Evolutionary conservation across 1,139 yeast genomes (phyloP).

Genomic region (Schwanniomyces etchellsii): DNA sequence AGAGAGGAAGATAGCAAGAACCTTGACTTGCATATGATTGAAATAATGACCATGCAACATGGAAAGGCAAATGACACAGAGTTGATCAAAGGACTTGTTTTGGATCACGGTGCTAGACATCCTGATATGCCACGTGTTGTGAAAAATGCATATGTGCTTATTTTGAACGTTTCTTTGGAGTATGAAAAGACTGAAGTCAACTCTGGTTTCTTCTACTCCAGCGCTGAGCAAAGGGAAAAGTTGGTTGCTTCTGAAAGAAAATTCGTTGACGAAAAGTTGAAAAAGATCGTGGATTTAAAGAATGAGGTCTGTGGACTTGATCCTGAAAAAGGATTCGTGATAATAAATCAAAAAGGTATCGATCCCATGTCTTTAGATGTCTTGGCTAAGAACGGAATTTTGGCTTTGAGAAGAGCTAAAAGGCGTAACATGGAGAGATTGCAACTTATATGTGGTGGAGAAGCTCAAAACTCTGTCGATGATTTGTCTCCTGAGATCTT

Average conservation of each 20-base stretch:
- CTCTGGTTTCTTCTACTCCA: slow-evolving; percentile 90
- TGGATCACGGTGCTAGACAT: slow-evolving; percentile 98
- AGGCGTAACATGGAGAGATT: slow-evolving; percentile 98
- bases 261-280: slow-evolving; percentile 91
- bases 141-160: slow-evolving; percentile 77
- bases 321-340: slow-evolving; percentile 76
- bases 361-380: slow-evolving; percentile 98
- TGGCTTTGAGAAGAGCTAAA: slow-evolving; percentile 96
- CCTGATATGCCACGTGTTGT: slow-evolving; percentile 97
- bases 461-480: slow-evolving; percentile 96
- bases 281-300: slow-evolving; percentile 87
- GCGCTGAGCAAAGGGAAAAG: slow-evolving; percentile 95
- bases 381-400: slow-evolving; percentile 85
- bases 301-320: slow-evolving; percentile 84
- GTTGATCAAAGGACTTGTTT: slow-evolving; percentile 81
- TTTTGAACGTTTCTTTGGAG: slow-evolving; percentile 89
- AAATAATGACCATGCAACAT: slow-evolving; percentile 97
- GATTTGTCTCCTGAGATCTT: slow-evolving; percentile 80
- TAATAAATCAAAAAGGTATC: slow-evolving; percentile 96
- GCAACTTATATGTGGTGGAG: slow-evolving; percentile 95
- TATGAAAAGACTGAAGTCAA: slow-evolving; percentile 98
- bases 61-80: slow-evolving; percentile 79
- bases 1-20: slow-evolving; percentile 45
- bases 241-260: slow-evolving; percentile 89
- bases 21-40: slow-evolving; percentile 94